Percentiles rank a stretch among this genome's conserved stretches.
phyloP scores from a whole-genome alignment of 2,329 filamentous ascomycete species.

The Stachybotrys echinatus region DNA sequence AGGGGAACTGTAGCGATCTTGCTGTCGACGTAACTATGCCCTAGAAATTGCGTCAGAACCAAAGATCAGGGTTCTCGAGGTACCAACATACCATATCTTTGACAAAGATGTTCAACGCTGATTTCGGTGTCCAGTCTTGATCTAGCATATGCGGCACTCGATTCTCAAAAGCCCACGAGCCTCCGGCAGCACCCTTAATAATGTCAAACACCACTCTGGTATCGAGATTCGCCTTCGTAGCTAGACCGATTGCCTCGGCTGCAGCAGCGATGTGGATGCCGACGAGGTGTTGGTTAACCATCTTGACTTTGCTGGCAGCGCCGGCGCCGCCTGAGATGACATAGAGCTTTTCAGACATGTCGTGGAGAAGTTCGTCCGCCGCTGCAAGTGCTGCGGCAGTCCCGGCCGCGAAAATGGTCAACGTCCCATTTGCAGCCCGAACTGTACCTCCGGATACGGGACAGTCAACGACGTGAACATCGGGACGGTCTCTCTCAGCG shows the following conservation, averaged over 20 bases:
- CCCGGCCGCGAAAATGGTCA: conserved; percentile 53
- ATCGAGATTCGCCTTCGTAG: conserved; percentile 40
- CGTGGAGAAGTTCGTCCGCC: conserved; percentile 47
- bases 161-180: no score
- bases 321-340: conserved; percentile 43
- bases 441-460: conserved; percentile 6
- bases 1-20: no score
- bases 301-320: conserved; percentile 48
- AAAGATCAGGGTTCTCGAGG: no score
- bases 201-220: no score
- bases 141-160: no score
- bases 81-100: no score
- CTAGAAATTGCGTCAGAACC: no score
- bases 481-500: no score
- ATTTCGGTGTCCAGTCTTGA: no score
- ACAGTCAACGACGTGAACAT: conserved; percentile 5
- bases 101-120: no score
- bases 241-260: conserved; percentile 47
- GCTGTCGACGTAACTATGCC: no score
- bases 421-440: conserved; percentile 4
- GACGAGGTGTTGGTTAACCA: conserved; percentile 46
- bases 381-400: conserved; percentile 42
- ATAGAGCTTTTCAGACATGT: conserved; percentile 53
- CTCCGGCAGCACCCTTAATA: no score
- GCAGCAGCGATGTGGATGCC: conserved; percentile 46